phyloP scores from a whole-genome alignment of 2,329 filamentous ascomycete species.

The Eurotiales sp. region DNA sequence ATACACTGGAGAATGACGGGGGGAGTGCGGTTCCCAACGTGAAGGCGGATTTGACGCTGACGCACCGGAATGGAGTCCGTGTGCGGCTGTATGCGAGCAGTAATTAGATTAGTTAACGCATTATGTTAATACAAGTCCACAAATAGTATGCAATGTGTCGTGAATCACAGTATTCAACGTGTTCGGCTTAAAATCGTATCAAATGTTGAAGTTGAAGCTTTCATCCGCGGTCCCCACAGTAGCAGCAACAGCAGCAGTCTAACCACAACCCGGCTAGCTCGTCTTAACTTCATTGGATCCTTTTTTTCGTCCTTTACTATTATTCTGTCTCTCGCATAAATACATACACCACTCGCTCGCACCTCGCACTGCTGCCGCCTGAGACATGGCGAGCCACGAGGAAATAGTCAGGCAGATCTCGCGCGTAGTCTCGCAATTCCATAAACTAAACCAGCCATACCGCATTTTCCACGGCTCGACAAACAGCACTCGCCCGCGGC shows the following conservation, averaged over 20 bases:
- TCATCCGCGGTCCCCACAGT: not conserved
- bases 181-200: no score
- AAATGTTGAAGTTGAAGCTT: not conserved
- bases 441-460: conserved; percentile 56
- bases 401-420: conserved; percentile 13
- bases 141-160: no score
- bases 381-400: conserved; percentile 10
- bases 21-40: conserved; percentile 9
- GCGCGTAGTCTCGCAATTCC: conserved; percentile 26
- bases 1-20: conserved; percentile 25
- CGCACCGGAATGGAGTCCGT: conserved; percentile 11
- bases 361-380: not conserved
- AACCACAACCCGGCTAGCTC: not conserved
- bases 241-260: not conserved
- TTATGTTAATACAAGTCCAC: no score
- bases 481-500: conserved; percentile 65
- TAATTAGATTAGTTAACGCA: no score
- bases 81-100: conserved; percentile 7
- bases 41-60: conserved; percentile 9
- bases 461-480: conserved; percentile 75
- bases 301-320: not conserved
- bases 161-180: no score
- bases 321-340: not conserved
- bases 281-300: not conserved
- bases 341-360: not conserved